phyloP scores from a whole-genome alignment of 2,329 filamentous ascomycete species.

The Penicillium hordei region DNA sequence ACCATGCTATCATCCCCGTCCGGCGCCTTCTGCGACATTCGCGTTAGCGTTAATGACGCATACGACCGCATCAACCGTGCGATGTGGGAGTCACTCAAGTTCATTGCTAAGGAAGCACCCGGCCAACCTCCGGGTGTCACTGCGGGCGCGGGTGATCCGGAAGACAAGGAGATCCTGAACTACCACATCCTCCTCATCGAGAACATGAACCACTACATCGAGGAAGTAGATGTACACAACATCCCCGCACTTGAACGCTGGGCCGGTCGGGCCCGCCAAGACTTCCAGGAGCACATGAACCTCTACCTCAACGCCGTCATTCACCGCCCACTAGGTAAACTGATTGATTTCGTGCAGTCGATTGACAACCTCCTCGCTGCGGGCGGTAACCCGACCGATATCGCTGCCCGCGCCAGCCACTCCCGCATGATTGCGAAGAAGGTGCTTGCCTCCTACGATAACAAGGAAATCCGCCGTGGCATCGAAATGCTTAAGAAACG shows the following conservation, averaged over 20 bases:
- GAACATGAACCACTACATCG: conserved; percentile 97
- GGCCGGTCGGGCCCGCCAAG: conserved; percentile 72
- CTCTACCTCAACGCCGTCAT: conserved; percentile 87
- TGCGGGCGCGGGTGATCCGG: conserved; percentile 60
- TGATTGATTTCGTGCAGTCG: conserved; percentile 88
- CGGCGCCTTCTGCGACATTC: conserved; percentile 64
- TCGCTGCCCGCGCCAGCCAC: conserved; percentile 80
- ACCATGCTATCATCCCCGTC: conserved; percentile 66
- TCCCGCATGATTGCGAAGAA: conserved; percentile 83
- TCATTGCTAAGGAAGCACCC: conserved; percentile 76
- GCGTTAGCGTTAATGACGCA: conserved; percentile 77
- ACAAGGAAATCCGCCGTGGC: conserved; percentile 83
- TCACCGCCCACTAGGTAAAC: conserved; percentile 81
- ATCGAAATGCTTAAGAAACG: conserved; percentile 85
- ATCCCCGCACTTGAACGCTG: conserved; percentile 79
- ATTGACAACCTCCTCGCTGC: conserved; percentile 70
- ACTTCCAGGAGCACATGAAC: conserved; percentile 82
- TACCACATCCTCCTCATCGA: conserved; percentile 97
- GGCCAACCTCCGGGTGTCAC: conserved; percentile 54
- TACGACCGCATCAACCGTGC: conserved; percentile 87
- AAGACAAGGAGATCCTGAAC: conserved; percentile 96
- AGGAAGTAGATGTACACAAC: conserved; percentile 76
- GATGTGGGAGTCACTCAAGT: conserved; percentile 96
- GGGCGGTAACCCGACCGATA: conserved; percentile 55
- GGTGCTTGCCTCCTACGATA: conserved; percentile 74